Conservation (phyloP, 768 basidiomycete genomes). For the Lactarius sanguifluus region DNA sequence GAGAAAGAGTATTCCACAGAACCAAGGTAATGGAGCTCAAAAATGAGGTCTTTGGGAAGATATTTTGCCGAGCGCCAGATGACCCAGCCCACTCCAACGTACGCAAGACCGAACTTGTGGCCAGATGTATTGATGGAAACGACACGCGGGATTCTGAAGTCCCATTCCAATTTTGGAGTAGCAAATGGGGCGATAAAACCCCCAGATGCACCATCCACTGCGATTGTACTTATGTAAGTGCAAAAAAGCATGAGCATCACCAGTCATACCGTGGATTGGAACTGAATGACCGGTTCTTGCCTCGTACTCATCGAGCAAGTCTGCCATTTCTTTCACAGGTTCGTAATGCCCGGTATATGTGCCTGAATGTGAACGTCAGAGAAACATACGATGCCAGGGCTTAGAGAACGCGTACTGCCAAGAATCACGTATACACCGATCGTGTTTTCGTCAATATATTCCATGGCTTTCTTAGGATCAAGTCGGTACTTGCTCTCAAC, state of each 20-base stretch:
- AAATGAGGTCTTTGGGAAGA: conserved; percentile 70
- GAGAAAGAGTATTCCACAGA: conserved; percentile 75
- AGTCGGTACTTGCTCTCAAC: conserved; percentile 76
- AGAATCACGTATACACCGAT: conserved; percentile 67
- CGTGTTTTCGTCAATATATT: conserved; percentile 68
- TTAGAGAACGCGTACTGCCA: conserved; percentile 40
- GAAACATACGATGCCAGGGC: neutral
- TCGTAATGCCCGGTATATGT: conserved; percentile 65
- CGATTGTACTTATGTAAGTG: conserved; percentile 29
- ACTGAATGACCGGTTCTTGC: conserved; percentile 43
- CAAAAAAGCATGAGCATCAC: neutral
- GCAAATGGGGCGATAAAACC: conserved; percentile 66
- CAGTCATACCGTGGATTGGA: conserved; percentile 41
- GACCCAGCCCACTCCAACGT: conserved; percentile 64
- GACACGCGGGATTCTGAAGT: conserved; percentile 59
- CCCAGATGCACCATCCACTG: conserved; percentile 60
- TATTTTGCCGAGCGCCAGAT: conserved; percentile 56
- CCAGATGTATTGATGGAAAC: conserved; percentile 59
- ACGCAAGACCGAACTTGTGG: conserved; percentile 60
- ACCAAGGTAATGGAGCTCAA: conserved; percentile 54
- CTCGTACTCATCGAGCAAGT: conserved; percentile 63
- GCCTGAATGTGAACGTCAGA: conserved; percentile 25
- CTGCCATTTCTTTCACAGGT: conserved; percentile 81
- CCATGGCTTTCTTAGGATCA: conserved; percentile 62
- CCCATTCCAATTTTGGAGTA: conserved; percentile 54